These are phyloP conservation scores for Metarhizium rileyi DNA, from an alignment of 2,329 filamentous ascomycete genomes.

Conservation along the genomic window DNA sequence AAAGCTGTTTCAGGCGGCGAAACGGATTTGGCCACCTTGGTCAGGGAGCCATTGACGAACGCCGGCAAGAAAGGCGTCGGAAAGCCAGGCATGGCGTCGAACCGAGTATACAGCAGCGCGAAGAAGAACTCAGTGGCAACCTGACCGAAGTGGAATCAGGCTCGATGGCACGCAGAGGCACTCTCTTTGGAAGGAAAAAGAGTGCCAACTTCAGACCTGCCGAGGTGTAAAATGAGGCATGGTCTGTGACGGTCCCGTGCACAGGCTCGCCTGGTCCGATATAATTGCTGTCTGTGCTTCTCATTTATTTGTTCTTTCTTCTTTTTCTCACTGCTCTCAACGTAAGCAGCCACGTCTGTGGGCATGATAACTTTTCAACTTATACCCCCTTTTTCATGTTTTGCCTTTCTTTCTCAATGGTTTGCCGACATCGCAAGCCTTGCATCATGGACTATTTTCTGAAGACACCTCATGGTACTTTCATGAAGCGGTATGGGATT, in stretches of 20 bases:
- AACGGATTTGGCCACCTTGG: slow-evolving; percentile 75
- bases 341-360: slow-evolving; percentile 12
- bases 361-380: background rate
- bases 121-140: slow-evolving; percentile 20
- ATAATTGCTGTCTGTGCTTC: too few species aligned
- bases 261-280: background rate
- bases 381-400: background rate
- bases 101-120: slow-evolving; percentile 16
- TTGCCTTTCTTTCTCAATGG: background rate
- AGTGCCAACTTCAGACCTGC: slow-evolving; percentile 10
- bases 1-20: slow-evolving; percentile 70
- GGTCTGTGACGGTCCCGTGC: background rate
- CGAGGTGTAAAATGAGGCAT: too few species aligned
- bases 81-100: slow-evolving; percentile 35
- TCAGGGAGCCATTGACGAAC: slow-evolving; percentile 71
- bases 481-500: background rate
- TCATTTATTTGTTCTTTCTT: background rate
- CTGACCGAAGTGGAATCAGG: slow-evolving; percentile 19
- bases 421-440: background rate
- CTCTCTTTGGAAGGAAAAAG: slow-evolving; percentile 36
- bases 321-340: slow-evolving; percentile 4
- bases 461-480: background rate
- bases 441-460: background rate
- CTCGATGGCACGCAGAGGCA: slow-evolving; percentile 29
- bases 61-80: slow-evolving; percentile 57